These are phyloP conservation scores for Striga hermonthica DNA, from an alignment of 305 asterid genomes.

Conservation along the genomic window DNA sequence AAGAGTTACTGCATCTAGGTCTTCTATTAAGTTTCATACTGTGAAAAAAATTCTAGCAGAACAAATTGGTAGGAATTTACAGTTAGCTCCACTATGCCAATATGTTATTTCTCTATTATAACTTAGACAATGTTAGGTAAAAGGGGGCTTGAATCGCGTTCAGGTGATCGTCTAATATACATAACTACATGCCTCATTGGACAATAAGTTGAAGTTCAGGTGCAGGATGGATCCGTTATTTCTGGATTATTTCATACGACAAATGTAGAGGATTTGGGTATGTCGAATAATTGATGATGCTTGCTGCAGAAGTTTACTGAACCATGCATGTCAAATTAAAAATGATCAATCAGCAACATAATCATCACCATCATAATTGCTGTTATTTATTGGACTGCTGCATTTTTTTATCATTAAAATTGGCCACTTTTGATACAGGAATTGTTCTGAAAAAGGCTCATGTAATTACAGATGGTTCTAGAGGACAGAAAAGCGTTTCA, in stretches of 20 bases:
- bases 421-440: slow-evolving; percentile 46
- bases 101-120: slow-evolving; percentile 29
- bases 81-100: slow-evolving; percentile 22
- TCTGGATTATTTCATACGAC: slow-evolving; percentile 84
- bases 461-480: slow-evolving; percentile 62
- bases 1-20: slow-evolving; percentile 51
- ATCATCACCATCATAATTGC: neutral
- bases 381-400: neutral
- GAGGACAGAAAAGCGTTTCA: slow-evolving; percentile 45
- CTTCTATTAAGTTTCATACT: slow-evolving; percentile 56
- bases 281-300: slow-evolving; percentile 1
- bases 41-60: slow-evolving; percentile 49
- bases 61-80: slow-evolving; percentile 40
- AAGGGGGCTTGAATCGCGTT: slow-evolving; percentile 51
- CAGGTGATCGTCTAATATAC: slow-evolving; percentile 70
- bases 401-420: neutral
- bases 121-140: slow-evolving; percentile 47
- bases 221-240: slow-evolving; percentile 73
- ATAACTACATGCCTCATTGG: slow-evolving; percentile 76
- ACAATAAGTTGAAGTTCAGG: slow-evolving; percentile 86
- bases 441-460: slow-evolving; percentile 86
- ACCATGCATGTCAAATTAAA: slow-evolving; percentile 16
- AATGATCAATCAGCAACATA: neutral
- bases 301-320: slow-evolving; percentile 19
- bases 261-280: slow-evolving; percentile 86